Evolutionary conservation across 805 yeast genomes (phyloP).

Genomic region (Zygotorulaspora chibaensis): DNA sequence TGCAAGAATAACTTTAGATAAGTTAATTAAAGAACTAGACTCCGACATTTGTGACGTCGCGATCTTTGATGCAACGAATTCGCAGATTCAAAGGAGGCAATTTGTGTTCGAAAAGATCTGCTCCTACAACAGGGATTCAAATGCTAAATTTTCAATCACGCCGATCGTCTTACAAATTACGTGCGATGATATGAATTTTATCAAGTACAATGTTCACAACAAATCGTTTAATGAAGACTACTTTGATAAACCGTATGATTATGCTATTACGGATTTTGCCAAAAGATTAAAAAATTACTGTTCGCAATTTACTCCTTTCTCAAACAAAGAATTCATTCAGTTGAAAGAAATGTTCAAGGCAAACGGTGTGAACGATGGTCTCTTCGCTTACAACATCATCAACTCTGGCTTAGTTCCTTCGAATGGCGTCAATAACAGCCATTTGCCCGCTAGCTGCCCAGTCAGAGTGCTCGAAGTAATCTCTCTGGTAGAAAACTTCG

Average conservation of each 20-base stretch:
- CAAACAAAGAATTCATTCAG: constrained; percentile 20
- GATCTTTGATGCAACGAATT: constrained; percentile 59
- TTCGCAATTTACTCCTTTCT: constrained; percentile 30
- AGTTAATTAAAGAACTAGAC: constrained; percentile 41
- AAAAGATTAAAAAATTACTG: constrained; percentile 50
- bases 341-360: constrained; percentile 10
- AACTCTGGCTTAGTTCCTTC: constrained; percentile 21
- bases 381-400: constrained; percentile 21
- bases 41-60: constrained; percentile 47
- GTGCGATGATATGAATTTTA: constrained; percentile 48
- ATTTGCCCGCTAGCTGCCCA: constrained; percentile 19
- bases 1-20: constrained; percentile 49
- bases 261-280: constrained; percentile 57
- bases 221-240: constrained; percentile 64
- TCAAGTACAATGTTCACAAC: constrained; percentile 58
- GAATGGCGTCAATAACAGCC: constrained; percentile 8
- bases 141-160: constrained; percentile 33
- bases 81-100: constrained; percentile 43
- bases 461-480: constrained; percentile 15
- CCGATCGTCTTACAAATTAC: constrained; percentile 57
- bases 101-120: constrained; percentile 26
- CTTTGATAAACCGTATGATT: constrained; percentile 45
- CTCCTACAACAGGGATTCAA: constrained; percentile 15
- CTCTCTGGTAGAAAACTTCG: constrained; percentile 19
- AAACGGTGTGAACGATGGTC: constrained; percentile 16